These are phyloP conservation scores for Diophrys appendiculata DNA, from an alignment of 73 alveolate species.

Conservation along the genomic window DNA sequence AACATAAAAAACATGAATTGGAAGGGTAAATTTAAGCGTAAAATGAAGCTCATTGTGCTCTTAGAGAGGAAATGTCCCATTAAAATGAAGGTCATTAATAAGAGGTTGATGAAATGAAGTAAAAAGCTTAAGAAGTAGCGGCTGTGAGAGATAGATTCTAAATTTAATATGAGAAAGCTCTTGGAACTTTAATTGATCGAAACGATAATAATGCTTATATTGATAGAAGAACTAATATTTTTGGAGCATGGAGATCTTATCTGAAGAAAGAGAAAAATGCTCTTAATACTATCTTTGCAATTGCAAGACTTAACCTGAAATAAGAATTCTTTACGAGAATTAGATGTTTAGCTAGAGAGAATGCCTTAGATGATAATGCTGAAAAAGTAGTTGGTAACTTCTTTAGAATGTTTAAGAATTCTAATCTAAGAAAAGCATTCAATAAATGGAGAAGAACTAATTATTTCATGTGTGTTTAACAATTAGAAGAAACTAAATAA, in stretches of 20 bases:
- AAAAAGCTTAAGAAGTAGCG: slow-evolving; percentile 11
- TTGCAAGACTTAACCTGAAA: slow-evolving; percentile 27
- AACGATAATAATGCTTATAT: slow-evolving; percentile 38
- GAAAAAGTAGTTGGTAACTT: slow-evolving; percentile 16
- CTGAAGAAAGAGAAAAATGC: slow-evolving; percentile 55
- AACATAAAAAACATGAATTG: slow-evolving; percentile 27
- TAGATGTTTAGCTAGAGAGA: slow-evolving; percentile 51
- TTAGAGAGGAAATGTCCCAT: slow-evolving; percentile 13
- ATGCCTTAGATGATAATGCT: slow-evolving; percentile 32
- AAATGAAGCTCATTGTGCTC: slow-evolving; percentile 16
- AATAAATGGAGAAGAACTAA: slow-evolving; percentile 35
- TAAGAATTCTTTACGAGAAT: slow-evolving; percentile 45
- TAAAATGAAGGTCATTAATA: slow-evolving; percentile 17
- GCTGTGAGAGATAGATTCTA: slow-evolving; percentile 14
- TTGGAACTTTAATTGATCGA: slow-evolving; percentile 24
- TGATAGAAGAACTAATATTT: slow-evolving; percentile 49
- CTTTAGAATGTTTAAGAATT: slow-evolving; percentile 22
- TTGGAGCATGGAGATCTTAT: slow-evolving; percentile 51
- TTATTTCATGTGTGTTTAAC: slow-evolving; percentile 17
- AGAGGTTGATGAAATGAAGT: slow-evolving; percentile 16
- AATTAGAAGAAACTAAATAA: not conserved
- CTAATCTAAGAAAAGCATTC: slow-evolving; percentile 22
- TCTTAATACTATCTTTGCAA: slow-evolving; percentile 46
- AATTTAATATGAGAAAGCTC: slow-evolving; percentile 36
- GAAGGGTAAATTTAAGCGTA: slow-evolving; percentile 14